phyloP scores from a whole-genome alignment of 352 stramenopile genomes.

The Phytophthora pini region DNA sequence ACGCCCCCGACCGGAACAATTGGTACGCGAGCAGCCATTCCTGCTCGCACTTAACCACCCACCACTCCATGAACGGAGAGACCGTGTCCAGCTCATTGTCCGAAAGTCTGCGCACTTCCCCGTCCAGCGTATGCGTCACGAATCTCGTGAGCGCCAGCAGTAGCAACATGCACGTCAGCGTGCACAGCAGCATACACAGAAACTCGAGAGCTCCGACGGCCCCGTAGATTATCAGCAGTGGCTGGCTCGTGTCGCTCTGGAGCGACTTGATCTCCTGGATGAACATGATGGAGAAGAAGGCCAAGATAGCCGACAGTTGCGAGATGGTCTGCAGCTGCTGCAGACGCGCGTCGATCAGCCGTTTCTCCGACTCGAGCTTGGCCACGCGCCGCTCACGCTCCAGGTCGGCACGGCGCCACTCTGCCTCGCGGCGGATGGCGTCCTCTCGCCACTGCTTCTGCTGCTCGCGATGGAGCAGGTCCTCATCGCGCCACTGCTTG shows the following conservation, averaged over 20 bases:
- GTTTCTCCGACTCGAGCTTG: constrained; percentile 85
- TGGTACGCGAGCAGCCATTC: constrained; percentile 80
- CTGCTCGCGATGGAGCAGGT: constrained; percentile 74
- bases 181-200: constrained; percentile 78
- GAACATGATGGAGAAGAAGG: constrained; percentile 77
- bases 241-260: constrained; percentile 43
- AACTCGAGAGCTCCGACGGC: constrained; percentile 66
- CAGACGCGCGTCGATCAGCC: constrained; percentile 71
- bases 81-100: constrained; percentile 65
- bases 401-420: constrained; percentile 76
- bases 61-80: constrained; percentile 78
- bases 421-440: constrained; percentile 61
- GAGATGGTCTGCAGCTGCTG: constrained; percentile 71
- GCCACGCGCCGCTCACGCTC: constrained; percentile 70
- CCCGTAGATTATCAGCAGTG: constrained; percentile 71
- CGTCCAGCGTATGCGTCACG: constrained; percentile 82
- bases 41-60: constrained; percentile 68
- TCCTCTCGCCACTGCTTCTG: constrained; percentile 87
- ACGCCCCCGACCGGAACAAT: constrained; percentile 65
- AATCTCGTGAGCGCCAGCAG: constrained; percentile 79
- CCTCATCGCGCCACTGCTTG: constrained; percentile 86
- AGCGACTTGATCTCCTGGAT: constrained; percentile 74
- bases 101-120: constrained; percentile 59
- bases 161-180: constrained; percentile 73
- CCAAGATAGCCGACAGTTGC: constrained; percentile 70